Evolutionary conservation across 108 stramenopile genomes (phyloP).

Genomic region (Cyclostephanos tholiformis): DNA sequence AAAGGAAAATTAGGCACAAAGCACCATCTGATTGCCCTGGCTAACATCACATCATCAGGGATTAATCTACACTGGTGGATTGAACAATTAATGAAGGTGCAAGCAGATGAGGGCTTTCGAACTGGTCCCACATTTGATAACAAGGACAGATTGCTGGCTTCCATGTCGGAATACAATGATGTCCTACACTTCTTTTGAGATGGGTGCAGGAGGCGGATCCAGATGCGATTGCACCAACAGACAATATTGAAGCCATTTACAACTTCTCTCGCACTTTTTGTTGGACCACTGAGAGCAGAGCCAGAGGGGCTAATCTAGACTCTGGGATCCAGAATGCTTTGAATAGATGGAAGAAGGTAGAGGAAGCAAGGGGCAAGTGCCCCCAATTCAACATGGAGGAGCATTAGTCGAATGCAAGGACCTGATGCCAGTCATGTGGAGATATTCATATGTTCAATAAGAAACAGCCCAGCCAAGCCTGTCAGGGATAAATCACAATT

Average conservation of each 20-base stretch:
- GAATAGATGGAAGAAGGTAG: neutral
- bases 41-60: neutral
- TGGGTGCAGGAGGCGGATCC: neutral
- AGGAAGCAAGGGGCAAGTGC: neutral
- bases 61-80: conserved; percentile 6
- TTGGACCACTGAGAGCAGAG: neutral
- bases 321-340: neutral
- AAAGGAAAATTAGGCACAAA: neutral
- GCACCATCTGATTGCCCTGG: neutral
- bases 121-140: neutral
- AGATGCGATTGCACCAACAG: neutral
- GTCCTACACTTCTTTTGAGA: neutral
- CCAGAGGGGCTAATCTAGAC: neutral
- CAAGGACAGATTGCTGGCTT: neutral
- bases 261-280: neutral
- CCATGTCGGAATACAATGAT: neutral
- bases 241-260: neutral
- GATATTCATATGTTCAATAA: neutral
- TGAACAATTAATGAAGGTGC: conserved; percentile 2
- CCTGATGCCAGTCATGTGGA: neutral
- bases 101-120: neutral
- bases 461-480: neutral
- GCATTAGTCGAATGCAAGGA: neutral
- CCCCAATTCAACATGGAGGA: neutral
- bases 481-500: too few relatives aligned